Evolutionary conservation across 116 monocot species (phyloP), one percentile per base, ranked within the genome.

Genomic region (Trichopus zeylanicus): DNA sequence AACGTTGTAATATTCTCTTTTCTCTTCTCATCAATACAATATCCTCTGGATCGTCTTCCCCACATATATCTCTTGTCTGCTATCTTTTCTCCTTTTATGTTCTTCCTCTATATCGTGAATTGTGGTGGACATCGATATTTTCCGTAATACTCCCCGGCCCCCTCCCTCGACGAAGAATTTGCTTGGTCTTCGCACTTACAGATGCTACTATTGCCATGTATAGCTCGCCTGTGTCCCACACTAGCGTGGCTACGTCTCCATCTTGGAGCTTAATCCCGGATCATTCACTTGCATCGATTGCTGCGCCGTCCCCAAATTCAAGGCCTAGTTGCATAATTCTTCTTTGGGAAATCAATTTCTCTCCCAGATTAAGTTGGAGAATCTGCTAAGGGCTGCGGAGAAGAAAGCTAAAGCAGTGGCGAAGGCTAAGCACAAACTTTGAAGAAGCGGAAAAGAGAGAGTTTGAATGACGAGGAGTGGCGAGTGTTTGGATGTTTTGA

Each of bases 221-320:
- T 77, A 82, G 54, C 35, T 61, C 26, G 38, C 26, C 4, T 82
- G 82, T 54, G 56, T 70, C 47, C 66, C 62, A 24, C 33, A 59
- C 29, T 77, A 82, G 52, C 73, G 70, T 25, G 27, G 52, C 7
- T 51, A 55, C 57, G 15, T 61, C n/a, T 31, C 67, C 4, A 30
- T 52, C 38, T 39, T 21, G 29, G 65, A 26, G 12, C 27, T 70
- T 30, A 56, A 82, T 11, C 61, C 65, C 21, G 64, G 31, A 9
- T 59, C 66, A 20, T 80, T 77, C 53, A 55, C 63, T 31, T 82
- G 82, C 55, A 53, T 78, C 12, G 82, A 82, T 52, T 84, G 83
- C 60, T 57, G 67, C 51, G 67, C 70, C n/a, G 20, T 68, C 55
- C 58, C 48, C 16, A 56, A 53, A 21, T 53, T 59, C 12, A 19